These are phyloP conservation scores for Chalara sp. DNA, from an alignment of 2,329 filamentous ascomycete genomes.

Conservation along the genomic window DNA sequence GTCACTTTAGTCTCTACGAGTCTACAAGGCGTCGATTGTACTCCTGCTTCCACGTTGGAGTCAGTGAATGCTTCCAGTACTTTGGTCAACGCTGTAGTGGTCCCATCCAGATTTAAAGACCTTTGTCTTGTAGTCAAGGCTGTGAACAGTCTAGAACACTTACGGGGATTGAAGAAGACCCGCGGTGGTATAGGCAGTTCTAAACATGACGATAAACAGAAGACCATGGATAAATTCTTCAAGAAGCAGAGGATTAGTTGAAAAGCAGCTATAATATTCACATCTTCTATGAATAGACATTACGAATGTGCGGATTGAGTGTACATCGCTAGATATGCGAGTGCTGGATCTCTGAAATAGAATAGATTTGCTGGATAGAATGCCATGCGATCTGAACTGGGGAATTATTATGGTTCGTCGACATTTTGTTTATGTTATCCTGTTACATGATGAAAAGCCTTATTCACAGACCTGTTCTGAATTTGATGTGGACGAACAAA, in stretches of 20 bases:
- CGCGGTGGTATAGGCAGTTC: slow-evolving; percentile 76
- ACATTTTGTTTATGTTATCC: slow-evolving; percentile 9
- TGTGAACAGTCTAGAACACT: slow-evolving; percentile 66
- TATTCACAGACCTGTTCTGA: slow-evolving; percentile 84
- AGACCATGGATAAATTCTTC: slow-evolving; percentile 73
- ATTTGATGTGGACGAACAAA: slow-evolving; percentile 60
- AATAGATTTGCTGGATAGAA: not conserved
- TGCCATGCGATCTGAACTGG: not conserved
- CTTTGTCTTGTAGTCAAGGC: slow-evolving; percentile 46
- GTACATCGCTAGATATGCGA: too few species aligned
- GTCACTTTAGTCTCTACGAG: not conserved
- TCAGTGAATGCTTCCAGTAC: not conserved
- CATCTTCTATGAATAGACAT: not conserved
- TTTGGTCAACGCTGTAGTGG: not conserved
- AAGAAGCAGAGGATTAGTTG: slow-evolving; percentile 40
- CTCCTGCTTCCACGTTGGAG: not conserved
- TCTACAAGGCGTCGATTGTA: not conserved
- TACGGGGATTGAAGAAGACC: slow-evolving; percentile 69
- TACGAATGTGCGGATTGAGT: too few species aligned
- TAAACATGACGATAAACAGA: slow-evolving; percentile 68
- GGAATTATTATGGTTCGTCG: not conserved
- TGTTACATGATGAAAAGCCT: slow-evolving; percentile 61
- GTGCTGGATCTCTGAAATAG: not conserved
- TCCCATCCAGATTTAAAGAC: slow-evolving; percentile 18
- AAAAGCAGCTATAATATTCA: not conserved